phyloP scores from a whole-genome alignment of 192 early-diverging fungal species.

The Backusella luteola region DNA sequence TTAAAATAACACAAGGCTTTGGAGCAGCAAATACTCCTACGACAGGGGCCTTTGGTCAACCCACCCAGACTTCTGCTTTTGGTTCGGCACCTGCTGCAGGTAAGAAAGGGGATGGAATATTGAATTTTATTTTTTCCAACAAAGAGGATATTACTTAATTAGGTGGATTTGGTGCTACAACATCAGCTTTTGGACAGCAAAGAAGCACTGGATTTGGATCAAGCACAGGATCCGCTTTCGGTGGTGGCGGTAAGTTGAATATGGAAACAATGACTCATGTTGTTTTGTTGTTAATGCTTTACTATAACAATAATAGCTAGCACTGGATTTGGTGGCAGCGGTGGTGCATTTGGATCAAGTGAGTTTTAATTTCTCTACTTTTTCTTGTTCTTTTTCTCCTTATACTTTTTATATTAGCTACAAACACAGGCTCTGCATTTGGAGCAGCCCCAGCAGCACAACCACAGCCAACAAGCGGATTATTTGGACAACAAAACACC shows the following conservation, averaged over 20 bases:
- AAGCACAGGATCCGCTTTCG: conserved; percentile 31
- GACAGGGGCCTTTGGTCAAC: conserved; percentile 26
- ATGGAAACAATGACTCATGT: neutral
- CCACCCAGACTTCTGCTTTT: conserved; percentile 34
- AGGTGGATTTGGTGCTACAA: conserved; percentile 13
- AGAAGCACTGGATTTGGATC: conserved; percentile 42
- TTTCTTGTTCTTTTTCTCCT: neutral
- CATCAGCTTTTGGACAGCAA: conserved; percentile 26
- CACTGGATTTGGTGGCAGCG: conserved; percentile 12
- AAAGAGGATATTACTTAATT: neutral
- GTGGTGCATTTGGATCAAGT: conserved; percentile 16
- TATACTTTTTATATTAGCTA: neutral
- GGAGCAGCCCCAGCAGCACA: conserved; percentile 27
- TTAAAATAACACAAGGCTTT: neutral
- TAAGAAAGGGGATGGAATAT: neutral
- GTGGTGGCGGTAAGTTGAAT: neutral
- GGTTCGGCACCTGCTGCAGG: conserved; percentile 21
- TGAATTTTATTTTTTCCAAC: neutral
- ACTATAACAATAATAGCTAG: neutral
- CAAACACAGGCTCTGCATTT: conserved; percentile 38
- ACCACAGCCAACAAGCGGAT: conserved; percentile 9
- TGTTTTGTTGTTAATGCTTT: neutral
- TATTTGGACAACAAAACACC: conserved; percentile 32
- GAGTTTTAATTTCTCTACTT: neutral
- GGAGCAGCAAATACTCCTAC: neutral